Base-by-base conservation (phyloP, 164 flowering plant species). In the Stephania cephalantha region DNA sequence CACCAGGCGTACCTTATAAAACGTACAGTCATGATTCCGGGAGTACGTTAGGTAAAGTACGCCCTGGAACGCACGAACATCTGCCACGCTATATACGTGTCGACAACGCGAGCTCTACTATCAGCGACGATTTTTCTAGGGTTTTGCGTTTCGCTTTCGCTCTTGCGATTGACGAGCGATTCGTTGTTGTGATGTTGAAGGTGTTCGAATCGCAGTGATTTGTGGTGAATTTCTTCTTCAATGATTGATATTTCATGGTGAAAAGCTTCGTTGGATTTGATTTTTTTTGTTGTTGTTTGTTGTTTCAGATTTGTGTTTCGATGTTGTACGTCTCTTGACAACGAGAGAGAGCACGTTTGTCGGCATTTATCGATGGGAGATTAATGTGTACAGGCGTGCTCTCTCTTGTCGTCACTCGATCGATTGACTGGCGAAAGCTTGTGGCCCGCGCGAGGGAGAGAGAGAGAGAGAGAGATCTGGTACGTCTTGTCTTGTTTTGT, bases 331-430 rank as follows among this genome's bases (percentile, higher is more conserved):
- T 18, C 30, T 71, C 46, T 50, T 74, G 76, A 74, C 76, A 68
- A 74, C 61, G 76, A 74, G 76, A 74, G 76, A 74, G 76, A 74
- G 76, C 76, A 74, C 76, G 71, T 70, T 68, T 12, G 76, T 74
- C 71, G 46, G 71, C 65, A 67, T 67, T 74, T 71, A 74, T 74
- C 42, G 45, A 46, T 25, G 76, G 71, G 71, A 68, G 63, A 25
- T 74, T 65, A 67, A 25, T 74, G 76, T 74, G 65, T 67, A 74
- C 76, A 50, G 17, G 71, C 71, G 76, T 74, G 71, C 76, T 74
- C 65, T 74, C 71, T 29, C 76, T 74, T 71, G 71, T 74, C 52
- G 76, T 55, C 76, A 74, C 29, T 74, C 71, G 69, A 74, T 72
- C 42, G 42, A 35, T 25, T 67, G 11, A 71, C 30, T 10, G 64